Evolutionary conservation across 129 eudicot species (phyloP).

Genomic region (Cynara cardunculus): DNA sequence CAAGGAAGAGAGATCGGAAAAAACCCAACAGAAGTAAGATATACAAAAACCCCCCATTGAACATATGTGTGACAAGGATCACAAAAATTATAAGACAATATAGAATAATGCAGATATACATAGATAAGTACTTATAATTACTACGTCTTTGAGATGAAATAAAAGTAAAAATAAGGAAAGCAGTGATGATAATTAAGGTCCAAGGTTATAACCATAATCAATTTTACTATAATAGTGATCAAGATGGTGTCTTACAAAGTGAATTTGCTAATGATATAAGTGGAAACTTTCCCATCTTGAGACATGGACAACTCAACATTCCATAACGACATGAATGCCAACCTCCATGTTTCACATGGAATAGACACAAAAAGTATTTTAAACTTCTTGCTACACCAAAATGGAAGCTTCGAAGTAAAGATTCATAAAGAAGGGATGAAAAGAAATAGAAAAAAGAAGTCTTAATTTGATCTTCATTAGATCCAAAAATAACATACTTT

Average conservation of each 20-base stretch:
- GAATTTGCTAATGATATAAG: not conserved
- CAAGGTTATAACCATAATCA: not conserved
- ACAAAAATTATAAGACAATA: not conserved
- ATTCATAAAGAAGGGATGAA: not conserved
- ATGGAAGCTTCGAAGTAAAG: not conserved
- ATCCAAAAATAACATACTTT: not conserved
- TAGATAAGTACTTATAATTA: not conserved
- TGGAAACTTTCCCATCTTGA: not conserved
- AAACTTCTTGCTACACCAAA: not conserved
- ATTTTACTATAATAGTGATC: not conserved
- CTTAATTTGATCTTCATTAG: not conserved
- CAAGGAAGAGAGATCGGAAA: not conserved
- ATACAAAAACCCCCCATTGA: not conserved
- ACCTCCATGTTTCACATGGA: not conserved
- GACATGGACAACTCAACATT: not conserved
- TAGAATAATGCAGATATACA: not conserved
- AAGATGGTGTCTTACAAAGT: not conserved
- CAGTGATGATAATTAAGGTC: conserved; percentile 1
- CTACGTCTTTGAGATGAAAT: not conserved
- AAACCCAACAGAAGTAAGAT: not conserved
- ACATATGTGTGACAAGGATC: not conserved
- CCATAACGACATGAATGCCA: not conserved
- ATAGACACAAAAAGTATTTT: not conserved
- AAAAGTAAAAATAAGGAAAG: not conserved
- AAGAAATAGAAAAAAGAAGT: not conserved